Percentiles rank a stretch among this genome's conserved stretches.
Evolutionary conservation across 345 rosid species (phyloP).

Genomic region (Salix viminalis): DNA sequence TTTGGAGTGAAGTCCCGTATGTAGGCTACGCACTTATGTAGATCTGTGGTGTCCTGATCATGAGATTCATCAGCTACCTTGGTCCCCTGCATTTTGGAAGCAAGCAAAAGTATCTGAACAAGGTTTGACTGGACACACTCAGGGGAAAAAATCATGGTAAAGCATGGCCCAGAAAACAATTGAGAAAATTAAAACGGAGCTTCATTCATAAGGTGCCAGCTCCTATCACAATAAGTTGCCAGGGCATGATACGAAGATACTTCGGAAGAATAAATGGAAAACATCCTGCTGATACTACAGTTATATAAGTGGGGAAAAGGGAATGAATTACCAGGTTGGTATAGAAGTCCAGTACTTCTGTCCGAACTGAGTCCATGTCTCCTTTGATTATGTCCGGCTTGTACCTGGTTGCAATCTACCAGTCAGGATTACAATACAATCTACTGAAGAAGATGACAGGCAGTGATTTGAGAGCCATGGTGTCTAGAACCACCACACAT

Average conservation of each 20-base stretch:
- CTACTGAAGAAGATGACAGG: neutral
- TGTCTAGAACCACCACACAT: neutral
- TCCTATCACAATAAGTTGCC: neutral
- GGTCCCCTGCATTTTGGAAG: slow-evolving; percentile 60
- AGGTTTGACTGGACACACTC: neutral
- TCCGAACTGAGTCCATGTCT: slow-evolving; percentile 88
- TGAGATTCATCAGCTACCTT: slow-evolving; percentile 66
- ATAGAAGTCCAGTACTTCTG: slow-evolving; percentile 64
- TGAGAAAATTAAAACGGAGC: neutral
- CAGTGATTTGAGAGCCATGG: neutral
- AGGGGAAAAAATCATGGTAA: too few species aligned
- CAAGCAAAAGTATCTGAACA: slow-evolving; percentile 17
- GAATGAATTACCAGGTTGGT: slow-evolving; percentile 39
- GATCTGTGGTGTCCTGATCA: slow-evolving; percentile 96
- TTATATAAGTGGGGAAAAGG: neutral
- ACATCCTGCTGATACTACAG: neutral
- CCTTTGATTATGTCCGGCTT: slow-evolving; percentile 84
- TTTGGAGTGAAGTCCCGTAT: slow-evolving; percentile 44
- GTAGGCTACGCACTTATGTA: slow-evolving; percentile 68
- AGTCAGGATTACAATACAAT: neutral
- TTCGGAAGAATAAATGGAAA: neutral
- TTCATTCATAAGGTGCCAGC: neutral
- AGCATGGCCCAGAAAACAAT: neutral
- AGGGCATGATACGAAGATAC: neutral
- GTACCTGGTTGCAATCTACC: slow-evolving; percentile 38